phyloP scores from a whole-genome alignment of 306 rosid species.

The Glycine tomentella region DNA sequence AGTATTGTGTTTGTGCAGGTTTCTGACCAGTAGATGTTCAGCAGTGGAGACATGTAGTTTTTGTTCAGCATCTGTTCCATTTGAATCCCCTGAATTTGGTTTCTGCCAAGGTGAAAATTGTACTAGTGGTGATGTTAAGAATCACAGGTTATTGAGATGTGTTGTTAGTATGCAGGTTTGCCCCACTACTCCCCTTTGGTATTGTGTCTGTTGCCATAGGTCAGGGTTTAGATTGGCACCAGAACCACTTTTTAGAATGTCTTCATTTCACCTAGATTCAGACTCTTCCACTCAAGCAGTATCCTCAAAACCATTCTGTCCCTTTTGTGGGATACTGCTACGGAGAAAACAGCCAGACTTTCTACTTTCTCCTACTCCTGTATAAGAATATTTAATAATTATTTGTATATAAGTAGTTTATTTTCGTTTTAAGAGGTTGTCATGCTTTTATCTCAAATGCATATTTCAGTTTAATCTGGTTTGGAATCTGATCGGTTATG shows the following conservation, averaged over 20 bases:
- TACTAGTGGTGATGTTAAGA: constrained; percentile 42
- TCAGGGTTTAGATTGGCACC: constrained; percentile 70
- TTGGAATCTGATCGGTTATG: too few relatives aligned
- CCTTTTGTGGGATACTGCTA: too few relatives aligned
- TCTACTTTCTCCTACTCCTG: too few relatives aligned
- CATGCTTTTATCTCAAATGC: too few relatives aligned
- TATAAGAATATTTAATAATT: too few relatives aligned
- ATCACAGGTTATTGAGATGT: constrained; percentile 77
- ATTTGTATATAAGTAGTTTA: too few relatives aligned
- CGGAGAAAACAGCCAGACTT: too few relatives aligned
- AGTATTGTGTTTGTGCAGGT: constrained; percentile 47
- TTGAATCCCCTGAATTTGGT: constrained; percentile 80
- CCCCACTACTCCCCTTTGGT: constrained; percentile 77
- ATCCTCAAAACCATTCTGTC: too few relatives aligned
- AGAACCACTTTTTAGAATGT: constrained; percentile 66
- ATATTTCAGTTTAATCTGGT: too few relatives aligned
- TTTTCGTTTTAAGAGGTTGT: too few relatives aligned
- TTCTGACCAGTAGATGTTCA: constrained; percentile 40
- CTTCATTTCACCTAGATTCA: too few relatives aligned
- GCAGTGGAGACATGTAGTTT: constrained; percentile 68
- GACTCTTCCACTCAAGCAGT: too few relatives aligned
- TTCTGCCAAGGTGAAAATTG: constrained; percentile 59
- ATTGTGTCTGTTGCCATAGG: constrained; percentile 83
- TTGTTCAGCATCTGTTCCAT: constrained; percentile 79
- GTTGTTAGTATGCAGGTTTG: constrained; percentile 85